Evolutionary conservation across 805 yeast genomes (phyloP).

Genomic region (Candida quercuum): DNA sequence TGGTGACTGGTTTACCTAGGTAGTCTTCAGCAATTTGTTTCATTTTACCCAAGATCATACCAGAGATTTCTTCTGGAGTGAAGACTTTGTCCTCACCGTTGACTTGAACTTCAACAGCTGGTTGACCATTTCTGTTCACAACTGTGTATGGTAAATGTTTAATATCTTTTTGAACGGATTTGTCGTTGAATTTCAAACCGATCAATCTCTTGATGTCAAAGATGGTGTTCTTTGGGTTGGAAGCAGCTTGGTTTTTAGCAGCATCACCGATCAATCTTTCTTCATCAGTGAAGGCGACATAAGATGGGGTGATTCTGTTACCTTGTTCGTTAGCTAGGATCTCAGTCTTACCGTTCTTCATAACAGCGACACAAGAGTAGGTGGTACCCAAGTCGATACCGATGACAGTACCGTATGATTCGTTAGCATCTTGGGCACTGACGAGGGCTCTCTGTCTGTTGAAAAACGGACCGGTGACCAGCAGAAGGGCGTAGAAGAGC

Average conservation of each 20-base stretch:
- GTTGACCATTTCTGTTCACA: conserved; percentile 70
- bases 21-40: conserved; percentile 88
- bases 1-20: conserved; percentile 77
- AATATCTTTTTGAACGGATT: conserved; percentile 73
- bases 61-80: conserved; percentile 90
- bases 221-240: conserved; percentile 80
- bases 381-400: conserved; percentile 98
- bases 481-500: conserved; percentile 23
- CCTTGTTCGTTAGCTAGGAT: conserved; percentile 95
- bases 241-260: conserved; percentile 92
- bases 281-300: conserved; percentile 86
- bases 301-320: conserved; percentile 94
- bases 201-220: conserved; percentile 91
- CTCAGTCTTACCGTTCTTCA: conserved; percentile 83
- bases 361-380: conserved; percentile 92
- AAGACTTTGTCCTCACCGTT: conserved; percentile 72
- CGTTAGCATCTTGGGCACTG: conserved; percentile 26
- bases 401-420: conserved; percentile 61
- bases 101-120: conserved; percentile 70
- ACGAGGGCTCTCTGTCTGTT: conserved; percentile 15
- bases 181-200: conserved; percentile 75
- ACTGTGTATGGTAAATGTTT: conserved; percentile 79
- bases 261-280: conserved; percentile 96
- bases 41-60: conserved; percentile 90
- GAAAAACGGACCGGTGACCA: conserved; percentile 23